Percentiles rank a stretch among this genome's conserved stretches.
Conservation (phyloP, 768 basidiomycete genomes). For the Suillus sp. region DNA sequence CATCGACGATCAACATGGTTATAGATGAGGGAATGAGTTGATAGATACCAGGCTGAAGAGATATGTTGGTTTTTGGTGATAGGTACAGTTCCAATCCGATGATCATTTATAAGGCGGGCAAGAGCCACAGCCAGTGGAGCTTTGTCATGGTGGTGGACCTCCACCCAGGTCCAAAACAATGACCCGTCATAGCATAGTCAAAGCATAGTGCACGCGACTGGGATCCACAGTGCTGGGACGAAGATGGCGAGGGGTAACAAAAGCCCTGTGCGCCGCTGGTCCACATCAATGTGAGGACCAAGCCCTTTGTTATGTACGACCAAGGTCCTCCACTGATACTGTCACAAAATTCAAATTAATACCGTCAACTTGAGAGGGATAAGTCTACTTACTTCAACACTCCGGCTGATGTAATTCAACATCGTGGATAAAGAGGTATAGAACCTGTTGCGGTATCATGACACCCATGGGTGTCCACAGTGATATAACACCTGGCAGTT, state of each 20-base stretch:
- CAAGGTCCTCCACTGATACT: neutral
- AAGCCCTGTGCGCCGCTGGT: neutral
- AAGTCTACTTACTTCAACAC: neutral
- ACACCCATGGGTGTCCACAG: neutral
- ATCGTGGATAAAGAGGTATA: neutral
- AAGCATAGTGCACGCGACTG: neutral
- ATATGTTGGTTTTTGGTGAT: neutral
- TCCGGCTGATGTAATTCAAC: neutral
- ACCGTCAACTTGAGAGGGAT: neutral
- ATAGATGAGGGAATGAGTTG: neutral
- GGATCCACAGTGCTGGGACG: neutral
- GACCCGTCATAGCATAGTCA: neutral
- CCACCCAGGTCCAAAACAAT: neutral
- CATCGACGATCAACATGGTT: neutral
- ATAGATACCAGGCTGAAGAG: neutral
- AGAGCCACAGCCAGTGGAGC: neutral
- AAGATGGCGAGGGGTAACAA: neutral
- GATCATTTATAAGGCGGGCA: neutral
- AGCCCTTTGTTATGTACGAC: neutral
- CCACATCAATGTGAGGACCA: neutral
- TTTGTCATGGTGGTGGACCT: neutral
- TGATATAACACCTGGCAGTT: neutral
- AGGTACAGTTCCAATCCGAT: neutral
- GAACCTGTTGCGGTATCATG: neutral
- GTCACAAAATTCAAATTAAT: neutral